Conservation (phyloP, 768 basidiomycete genomes). For the Mycena alexandri region DNA sequence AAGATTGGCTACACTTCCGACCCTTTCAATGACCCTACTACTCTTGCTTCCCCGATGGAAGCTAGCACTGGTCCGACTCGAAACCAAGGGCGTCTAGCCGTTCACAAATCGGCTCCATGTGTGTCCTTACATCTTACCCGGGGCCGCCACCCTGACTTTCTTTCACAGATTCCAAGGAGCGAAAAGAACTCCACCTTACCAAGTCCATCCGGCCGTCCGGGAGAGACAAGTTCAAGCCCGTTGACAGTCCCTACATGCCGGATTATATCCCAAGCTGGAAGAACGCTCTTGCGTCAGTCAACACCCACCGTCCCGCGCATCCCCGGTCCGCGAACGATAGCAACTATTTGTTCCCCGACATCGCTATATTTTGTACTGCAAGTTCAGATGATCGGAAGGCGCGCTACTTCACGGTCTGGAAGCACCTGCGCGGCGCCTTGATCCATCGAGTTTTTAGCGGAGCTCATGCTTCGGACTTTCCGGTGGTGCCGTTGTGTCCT, state of each 20-base stretch:
- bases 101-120: too few species aligned
- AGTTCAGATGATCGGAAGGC: neutral
- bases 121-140: too few species aligned
- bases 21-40: neutral
- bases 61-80: neutral
- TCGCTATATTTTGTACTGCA: neutral
- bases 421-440: neutral
- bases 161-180: too few species aligned
- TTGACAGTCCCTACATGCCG: neutral
- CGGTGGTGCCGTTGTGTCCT: neutral
- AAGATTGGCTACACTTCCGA: neutral
- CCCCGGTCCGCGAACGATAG: neutral
- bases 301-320: neutral
- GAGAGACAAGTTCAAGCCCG: too few species aligned
- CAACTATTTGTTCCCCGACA: conserved; percentile 5
- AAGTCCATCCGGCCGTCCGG: too few species aligned
- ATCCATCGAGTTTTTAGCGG: neutral
- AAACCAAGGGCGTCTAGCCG: neutral
- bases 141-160: too few species aligned
- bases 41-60: neutral
- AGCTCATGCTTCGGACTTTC: neutral
- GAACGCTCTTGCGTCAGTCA: neutral
- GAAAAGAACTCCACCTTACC: too few species aligned
- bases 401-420: neutral
- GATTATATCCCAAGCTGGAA: conserved; percentile 6